Evolutionary conservation across 1,139 yeast genomes (phyloP), one percentile per base, ranked within the genome.

Genomic region (Dujonia santamariae): DNA sequence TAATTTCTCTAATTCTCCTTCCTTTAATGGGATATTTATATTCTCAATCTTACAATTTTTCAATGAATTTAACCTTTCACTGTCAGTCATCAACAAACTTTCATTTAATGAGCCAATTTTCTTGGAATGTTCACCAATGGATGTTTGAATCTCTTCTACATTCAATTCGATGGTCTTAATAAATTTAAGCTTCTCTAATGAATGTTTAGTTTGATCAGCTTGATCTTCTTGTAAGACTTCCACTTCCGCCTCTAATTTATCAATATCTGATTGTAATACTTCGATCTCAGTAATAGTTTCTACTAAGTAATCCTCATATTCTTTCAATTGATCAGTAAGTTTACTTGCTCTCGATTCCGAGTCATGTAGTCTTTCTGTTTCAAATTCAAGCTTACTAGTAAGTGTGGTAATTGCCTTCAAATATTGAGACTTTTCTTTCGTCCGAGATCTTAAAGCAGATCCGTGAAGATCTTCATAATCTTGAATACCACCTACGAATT

Each of bases 11-110:
- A 65, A 36, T 62, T 71, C 51, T 0, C 94, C 92, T 24, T 75
- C 74, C 7, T 54, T 46, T 27, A 87, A 59, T 1, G 96, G 96
- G 12, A 90, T 49, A 8, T 67, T 66, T 12, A 84, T 67, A 42
- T 77, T 83, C 37, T 85, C 86, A 42, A 90, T 72, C 48, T 85
- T 85, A 57, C 96, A 85, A 42, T 78, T 78, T 44, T 83, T 78
- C 43, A 88, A 64, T 18, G 79, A 62, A 43, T 77, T 75, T 4
- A 78, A 65, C 45, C 85, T 73, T 36, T 80, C 85, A 16, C 79
- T 57, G 40, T 73, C 78, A 4, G 68, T 54, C 41, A 75, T 75
- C 31, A 81, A 79, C 3, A 77, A 50, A 22, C 68, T 69, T 45
- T 79, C 87, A 41, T 78, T 81, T 5, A 62, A 44, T 13, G 52